phyloP scores from a whole-genome alignment of 2,329 filamentous ascomycete genomes.

The Fusarium xylarioides region DNA sequence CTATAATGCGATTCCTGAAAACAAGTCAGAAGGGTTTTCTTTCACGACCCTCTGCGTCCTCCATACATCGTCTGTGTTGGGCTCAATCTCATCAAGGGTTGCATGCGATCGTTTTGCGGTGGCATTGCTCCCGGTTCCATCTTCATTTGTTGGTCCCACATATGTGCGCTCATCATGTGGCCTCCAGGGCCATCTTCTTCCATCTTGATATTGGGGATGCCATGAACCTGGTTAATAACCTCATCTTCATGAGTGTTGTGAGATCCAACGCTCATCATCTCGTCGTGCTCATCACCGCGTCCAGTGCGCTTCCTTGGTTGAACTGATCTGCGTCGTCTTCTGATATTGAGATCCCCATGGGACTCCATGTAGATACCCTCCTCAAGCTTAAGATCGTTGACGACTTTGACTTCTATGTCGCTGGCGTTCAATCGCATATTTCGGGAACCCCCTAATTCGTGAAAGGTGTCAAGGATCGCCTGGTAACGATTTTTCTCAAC shows the following conservation, averaged over 20 bases:
- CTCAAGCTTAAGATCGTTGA: constrained; percentile 53
- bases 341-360: constrained; percentile 48
- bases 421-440: constrained; percentile 59
- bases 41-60: constrained; percentile 35
- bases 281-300: constrained; percentile 45
- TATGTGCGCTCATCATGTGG: constrained; percentile 43
- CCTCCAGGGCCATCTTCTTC: constrained; percentile 37
- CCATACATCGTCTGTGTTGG: constrained; percentile 36
- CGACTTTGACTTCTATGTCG: constrained; percentile 61
- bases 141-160: constrained; percentile 47
- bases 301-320: constrained; percentile 41
- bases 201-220: constrained; percentile 36
- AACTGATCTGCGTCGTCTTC: constrained; percentile 55
- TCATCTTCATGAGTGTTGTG: constrained; percentile 49
- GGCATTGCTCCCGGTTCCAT: constrained; percentile 39
- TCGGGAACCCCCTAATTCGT: constrained; percentile 59
- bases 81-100: constrained; percentile 35
- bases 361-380: constrained; percentile 53
- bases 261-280: constrained; percentile 50
- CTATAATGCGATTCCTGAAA: constrained; percentile 38
- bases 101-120: constrained; percentile 33
- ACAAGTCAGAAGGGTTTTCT: constrained; percentile 1
- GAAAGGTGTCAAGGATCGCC: constrained; percentile 55
- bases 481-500: constrained; percentile 57
- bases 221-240: constrained; percentile 48